Evolutionary conservation across 345 rosid species (phyloP), one percentile per base, ranked within the genome.

Genomic region (Populus davidiana): DNA sequence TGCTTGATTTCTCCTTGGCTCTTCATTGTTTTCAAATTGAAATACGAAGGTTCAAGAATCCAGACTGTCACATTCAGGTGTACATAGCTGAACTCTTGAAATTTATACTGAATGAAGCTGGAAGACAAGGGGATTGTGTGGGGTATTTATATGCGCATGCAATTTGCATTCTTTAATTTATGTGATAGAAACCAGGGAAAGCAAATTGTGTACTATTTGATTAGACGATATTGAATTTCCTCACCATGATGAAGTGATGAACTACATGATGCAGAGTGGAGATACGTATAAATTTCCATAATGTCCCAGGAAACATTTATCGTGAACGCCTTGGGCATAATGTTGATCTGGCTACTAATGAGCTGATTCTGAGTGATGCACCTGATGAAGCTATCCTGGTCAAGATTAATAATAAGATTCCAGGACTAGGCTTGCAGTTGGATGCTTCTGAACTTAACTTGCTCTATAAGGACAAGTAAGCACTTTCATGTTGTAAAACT

Each of bases 321-420:
- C 82, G 88, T 61, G 88, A 89, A 63, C 82, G 87, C 49, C 75
- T 90, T 47, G 91, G 91, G 17, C 87, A 86, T 62, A 87, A 81
- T 78, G 77, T 77, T 59, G 85, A 87, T 75, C 85, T 81, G 70
- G 88, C 90, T 25, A 87, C 93, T 6, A 91, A 90, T 74, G 93
- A 89, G 81, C 81, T 92, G 77, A 91, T 92, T 75, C 84, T 90
- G 43, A 75, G 91, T 11, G 91, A 91, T 49, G 86, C 74, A 18
- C 97, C 93, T 52, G 92, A 89, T 62, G 91, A 91, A 73, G 91
- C 93, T 78, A 91, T 92, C 84, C 84, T 92, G 49, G 88, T 92
- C 66, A 90, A 81, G 84, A 79, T 92, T 39, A 91, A 90, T 85
- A 91, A 91, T 64, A 90, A 90, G 87, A 75, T 88, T 80, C 97